Evolutionary conservation across 257 asterid species (phyloP).

Genomic region (Henckelia pumila): DNA sequence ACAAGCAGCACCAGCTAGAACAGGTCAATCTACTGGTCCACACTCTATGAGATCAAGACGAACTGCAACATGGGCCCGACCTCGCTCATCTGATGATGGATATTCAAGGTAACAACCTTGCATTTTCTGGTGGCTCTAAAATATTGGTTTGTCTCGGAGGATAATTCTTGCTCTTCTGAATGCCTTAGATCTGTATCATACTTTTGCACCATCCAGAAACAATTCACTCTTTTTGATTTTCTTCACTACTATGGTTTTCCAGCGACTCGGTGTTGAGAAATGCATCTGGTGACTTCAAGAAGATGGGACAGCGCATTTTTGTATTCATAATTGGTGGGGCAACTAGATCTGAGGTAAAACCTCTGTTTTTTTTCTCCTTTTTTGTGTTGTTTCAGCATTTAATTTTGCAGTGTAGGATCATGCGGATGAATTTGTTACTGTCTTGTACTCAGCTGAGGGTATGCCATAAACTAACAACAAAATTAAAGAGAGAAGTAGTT

Average conservation of each 20-base stretch:
- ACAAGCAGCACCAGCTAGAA: conserved; percentile 38
- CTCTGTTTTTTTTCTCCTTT: conserved; percentile 15
- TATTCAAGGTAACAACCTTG: conserved; percentile 56
- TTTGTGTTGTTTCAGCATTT: neutral
- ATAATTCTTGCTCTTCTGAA: neutral
- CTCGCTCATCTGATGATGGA: conserved; percentile 87
- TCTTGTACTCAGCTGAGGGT: conserved; percentile 64
- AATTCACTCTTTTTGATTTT: neutral
- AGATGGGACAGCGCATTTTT: conserved; percentile 92
- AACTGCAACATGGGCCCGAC: conserved; percentile 89
- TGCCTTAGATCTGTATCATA: neutral
- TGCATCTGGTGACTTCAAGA: conserved; percentile 54
- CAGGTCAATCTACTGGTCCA: conserved; percentile 53
- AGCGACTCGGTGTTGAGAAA: conserved; percentile 74
- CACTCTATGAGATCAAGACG: conserved; percentile 88
- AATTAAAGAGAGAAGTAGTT: conserved; percentile 83
- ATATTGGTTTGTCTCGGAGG: neutral
- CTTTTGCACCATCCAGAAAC: neutral
- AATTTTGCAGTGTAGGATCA: conserved; percentile 1
- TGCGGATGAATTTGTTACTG: conserved; percentile 25
- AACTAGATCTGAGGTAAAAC: conserved; percentile 88
- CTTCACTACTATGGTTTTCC: conserved; percentile 25
- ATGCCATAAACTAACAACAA: conserved; percentile 88
- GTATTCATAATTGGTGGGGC: conserved; percentile 93
- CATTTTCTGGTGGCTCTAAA: neutral